These are phyloP conservation scores for Xylaria bambusicola DNA, from an alignment of 495 filamentous ascomycete species.

Conservation along the genomic window DNA sequence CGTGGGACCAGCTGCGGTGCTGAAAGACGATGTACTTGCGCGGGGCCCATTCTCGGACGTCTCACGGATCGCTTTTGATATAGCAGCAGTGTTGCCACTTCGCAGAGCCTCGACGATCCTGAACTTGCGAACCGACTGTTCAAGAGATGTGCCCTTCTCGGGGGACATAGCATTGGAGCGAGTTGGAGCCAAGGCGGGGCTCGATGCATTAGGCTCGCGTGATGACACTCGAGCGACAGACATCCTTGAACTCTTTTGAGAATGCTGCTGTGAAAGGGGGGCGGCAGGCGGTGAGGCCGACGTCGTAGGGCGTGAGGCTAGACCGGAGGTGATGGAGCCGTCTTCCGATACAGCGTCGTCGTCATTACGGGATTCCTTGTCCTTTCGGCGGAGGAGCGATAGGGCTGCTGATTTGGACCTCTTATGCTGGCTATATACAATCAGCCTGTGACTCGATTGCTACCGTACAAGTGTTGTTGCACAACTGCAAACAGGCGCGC, in stretches of 20 bases:
- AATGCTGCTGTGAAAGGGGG: slow-evolving; percentile 39
- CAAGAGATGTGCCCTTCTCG: slow-evolving; percentile 64
- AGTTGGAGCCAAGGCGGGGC: slow-evolving; percentile 26
- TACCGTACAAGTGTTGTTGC: not conserved
- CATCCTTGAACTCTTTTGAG: slow-evolving; percentile 42
- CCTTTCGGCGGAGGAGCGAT: slow-evolving; percentile 49
- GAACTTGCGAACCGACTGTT: slow-evolving; percentile 93
- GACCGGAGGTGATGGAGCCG: slow-evolving; percentile 34
- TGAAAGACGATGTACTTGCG: slow-evolving; percentile 56
- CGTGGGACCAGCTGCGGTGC: slow-evolving; percentile 40
- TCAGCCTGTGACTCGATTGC: slow-evolving; percentile 5
- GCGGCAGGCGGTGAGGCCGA: slow-evolving; percentile 35
- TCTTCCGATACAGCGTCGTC: slow-evolving; percentile 45
- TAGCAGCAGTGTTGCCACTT: slow-evolving; percentile 85
- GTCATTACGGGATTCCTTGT: slow-evolving; percentile 43
- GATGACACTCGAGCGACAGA: slow-evolving; percentile 46
- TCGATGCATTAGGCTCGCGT: slow-evolving; percentile 22
- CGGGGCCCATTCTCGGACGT: slow-evolving; percentile 49
- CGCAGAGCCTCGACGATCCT: slow-evolving; percentile 89
- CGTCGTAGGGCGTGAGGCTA: slow-evolving; percentile 36
- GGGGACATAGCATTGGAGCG: slow-evolving; percentile 31
- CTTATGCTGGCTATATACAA: slow-evolving; percentile 46
- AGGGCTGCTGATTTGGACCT: slow-evolving; percentile 55
- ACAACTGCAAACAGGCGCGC: not conserved
- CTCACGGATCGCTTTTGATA: slow-evolving; percentile 84